Conservation (phyloP, 2,329 filamentous ascomycete species). For the Plectosphaerella sp. region DNA sequence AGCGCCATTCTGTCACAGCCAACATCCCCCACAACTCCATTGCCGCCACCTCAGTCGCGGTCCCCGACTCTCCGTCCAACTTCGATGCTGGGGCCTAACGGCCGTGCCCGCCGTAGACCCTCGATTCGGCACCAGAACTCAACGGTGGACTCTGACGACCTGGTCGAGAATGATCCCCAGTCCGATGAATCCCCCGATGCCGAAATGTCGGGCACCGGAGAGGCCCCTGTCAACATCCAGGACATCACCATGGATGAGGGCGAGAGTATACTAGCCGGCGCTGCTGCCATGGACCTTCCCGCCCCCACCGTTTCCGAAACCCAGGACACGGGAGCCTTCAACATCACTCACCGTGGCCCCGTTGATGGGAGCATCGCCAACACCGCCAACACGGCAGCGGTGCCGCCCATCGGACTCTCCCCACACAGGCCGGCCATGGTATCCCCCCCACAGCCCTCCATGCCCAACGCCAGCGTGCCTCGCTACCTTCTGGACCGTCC, state of each 20-base stretch:
- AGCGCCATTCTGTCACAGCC: constrained; percentile 79
- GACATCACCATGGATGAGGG: constrained; percentile 77
- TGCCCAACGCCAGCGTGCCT: constrained; percentile 68
- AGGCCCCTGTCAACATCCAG: constrained; percentile 78
- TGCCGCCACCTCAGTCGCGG: constrained; percentile 60
- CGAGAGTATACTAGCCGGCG: constrained; percentile 70
- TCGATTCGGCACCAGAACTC: constrained; percentile 89
- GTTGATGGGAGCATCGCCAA: constrained; percentile 83
- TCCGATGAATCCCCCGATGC: constrained; percentile 74
- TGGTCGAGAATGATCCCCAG: constrained; percentile 75
- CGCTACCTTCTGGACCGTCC: constrained; percentile 75
- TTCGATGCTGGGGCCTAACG: constrained; percentile 46
- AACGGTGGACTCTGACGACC: constrained; percentile 83
- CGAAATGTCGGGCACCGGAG: constrained; percentile 74
- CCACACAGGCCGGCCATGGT: constrained; percentile 66
- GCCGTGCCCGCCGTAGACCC: constrained; percentile 64
- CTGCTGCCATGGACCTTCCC: constrained; percentile 65
- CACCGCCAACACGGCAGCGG: constrained; percentile 60
- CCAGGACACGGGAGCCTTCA: constrained; percentile 87
- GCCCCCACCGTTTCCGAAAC: constrained; percentile 77
- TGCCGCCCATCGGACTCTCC: constrained; percentile 67
- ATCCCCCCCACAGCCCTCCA: constrained; percentile 69
- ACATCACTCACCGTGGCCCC: constrained; percentile 81
- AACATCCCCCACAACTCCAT: constrained; percentile 82
- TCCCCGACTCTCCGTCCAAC: constrained; percentile 51